Evolutionary conservation across 1,284 basidiomycete genomes (phyloP), one percentile per base, ranked within the genome.

Genomic region (Pseudozyma tsukubaensis): DNA sequence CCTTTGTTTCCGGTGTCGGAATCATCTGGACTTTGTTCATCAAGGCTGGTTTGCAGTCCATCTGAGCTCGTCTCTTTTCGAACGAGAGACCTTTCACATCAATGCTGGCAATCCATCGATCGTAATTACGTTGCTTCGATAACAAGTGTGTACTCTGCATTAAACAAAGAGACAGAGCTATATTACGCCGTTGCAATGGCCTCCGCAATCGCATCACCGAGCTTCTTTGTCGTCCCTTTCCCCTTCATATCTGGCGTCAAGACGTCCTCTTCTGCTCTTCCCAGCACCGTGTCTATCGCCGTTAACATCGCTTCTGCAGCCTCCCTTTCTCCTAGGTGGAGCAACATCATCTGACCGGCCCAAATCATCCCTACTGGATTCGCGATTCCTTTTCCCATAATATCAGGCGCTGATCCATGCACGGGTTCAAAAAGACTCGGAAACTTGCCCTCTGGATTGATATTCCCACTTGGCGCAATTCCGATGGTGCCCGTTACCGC

Each of bases 401-500:
- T 73, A 29, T 70, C 61, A 10, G 62, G 65, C 14, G 73, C 68
- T 9, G 66, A 72, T 5, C 72, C 66, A 50, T 50, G 50, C 12
- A 77, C 87, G 7, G 87, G 88, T 68, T 88, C 86, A 73, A 88
- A 87, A 43, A 77, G 42, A 19, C 86, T 87, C 0, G 88, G 89
- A 64, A 78, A 85, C 24, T 77, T 78, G 32, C 82, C 60, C 4
- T 86, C 85, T 0, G 89, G 89, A 67, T 90, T 88, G 50, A 89
- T 83, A 73, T 89, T 89, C 19, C 86, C 87, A 5, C 87, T 87
- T 5, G 89, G 88, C 7, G 88, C 89, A 43, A 89, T 88, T 8
- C 89, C 89, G 69, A 89, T 89, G 7, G 88, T 88, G 9, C 89
- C 89, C 1, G 88, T 88, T 44, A 88, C 86, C 1, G 89, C 88